These are phyloP conservation scores for Neofusicoccum umdonicola DNA, from an alignment of 2,329 filamentous ascomycete species.

Conservation along the genomic window DNA sequence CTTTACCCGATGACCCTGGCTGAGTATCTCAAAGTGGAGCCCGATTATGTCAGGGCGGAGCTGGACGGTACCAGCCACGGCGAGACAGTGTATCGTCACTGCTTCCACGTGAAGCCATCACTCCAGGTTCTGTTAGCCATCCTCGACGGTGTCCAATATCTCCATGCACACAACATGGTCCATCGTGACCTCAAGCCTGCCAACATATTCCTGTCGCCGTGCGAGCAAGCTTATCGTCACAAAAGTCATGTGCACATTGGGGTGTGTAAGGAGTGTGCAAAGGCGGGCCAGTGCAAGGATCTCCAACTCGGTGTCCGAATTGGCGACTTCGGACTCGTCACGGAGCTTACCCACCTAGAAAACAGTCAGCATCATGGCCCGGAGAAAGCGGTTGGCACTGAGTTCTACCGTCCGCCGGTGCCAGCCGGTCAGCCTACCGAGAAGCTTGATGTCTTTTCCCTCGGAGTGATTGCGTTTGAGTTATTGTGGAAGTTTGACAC, in stretches of 20 bases:
- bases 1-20: constrained; percentile 62
- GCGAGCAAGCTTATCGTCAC: constrained; percentile 32
- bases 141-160: constrained; percentile 62
- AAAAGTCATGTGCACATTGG: constrained; percentile 49
- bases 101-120: constrained; percentile 60
- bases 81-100: constrained; percentile 52
- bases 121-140: constrained; percentile 59
- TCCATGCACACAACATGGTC: constrained; percentile 60
- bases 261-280: constrained; percentile 46
- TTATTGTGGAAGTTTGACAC: constrained; percentile 54
- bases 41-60: neutral
- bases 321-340: constrained; percentile 66
- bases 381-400: constrained; percentile 56
- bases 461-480: constrained; percentile 64
- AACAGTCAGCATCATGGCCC: constrained; percentile 22
- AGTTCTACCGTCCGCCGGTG: constrained; percentile 58
- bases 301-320: constrained; percentile 59
- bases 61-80: neutral
- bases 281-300: constrained; percentile 21
- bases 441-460: constrained; percentile 60
- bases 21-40: constrained; percentile 50
- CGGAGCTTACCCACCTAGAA: constrained; percentile 48
- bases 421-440: constrained; percentile 38
- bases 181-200: constrained; percentile 68
- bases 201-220: constrained; percentile 63